Base-by-base conservation (phyloP, 305 asterid species). In the Rubia peregrina region DNA sequence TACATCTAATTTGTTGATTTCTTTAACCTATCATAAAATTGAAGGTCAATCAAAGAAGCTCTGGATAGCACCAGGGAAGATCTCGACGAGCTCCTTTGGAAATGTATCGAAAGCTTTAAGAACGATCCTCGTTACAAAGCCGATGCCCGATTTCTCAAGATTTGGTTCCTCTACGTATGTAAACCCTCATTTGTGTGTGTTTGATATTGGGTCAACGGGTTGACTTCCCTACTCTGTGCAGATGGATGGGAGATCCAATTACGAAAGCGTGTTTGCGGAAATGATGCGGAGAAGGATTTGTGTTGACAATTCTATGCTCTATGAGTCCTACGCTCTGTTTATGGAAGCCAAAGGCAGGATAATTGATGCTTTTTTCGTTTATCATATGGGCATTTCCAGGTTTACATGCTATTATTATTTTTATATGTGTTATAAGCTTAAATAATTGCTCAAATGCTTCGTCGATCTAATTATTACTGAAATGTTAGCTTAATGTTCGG, bases 301-400 rank as follows among this genome's bases (percentile, higher is more conserved):
- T 71, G 46, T 79, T 19, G 57, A 40, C 61, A 87, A 84, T 80
- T 83, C 93, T 65, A n/a, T 78, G 85, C 88, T 91, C 19, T 94
- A 94, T 59, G 99, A 94, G 81, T 66, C 80, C 42, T 85, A 83
- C 21, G 95, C 96, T 0, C 73, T 87, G 75, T 81, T 89, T 77
- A 79, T 94, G 76, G 97, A 94, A 81, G 85, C 78, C 13, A 91
- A 91, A 75, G 96, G 95, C 82, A 83, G 82, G 80, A 71, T 88
- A 55, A 84, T 79, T 71, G 93, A 94, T 71, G 97, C 97, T 38
- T 82, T 84, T 73, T 74, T 73, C 82, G 77, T 89, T 62, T 94
- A 89, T 79, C 94, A 94, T 70, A 76, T 89, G 51, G 97, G 96
- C 71, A 91, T 94, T 84, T 85, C 92, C 62, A 91, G 98, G 98